Evolutionary conservation across 2,329 filamentous ascomycete genomes (phyloP).

Genomic region (Paramyrothecium sp.): DNA sequence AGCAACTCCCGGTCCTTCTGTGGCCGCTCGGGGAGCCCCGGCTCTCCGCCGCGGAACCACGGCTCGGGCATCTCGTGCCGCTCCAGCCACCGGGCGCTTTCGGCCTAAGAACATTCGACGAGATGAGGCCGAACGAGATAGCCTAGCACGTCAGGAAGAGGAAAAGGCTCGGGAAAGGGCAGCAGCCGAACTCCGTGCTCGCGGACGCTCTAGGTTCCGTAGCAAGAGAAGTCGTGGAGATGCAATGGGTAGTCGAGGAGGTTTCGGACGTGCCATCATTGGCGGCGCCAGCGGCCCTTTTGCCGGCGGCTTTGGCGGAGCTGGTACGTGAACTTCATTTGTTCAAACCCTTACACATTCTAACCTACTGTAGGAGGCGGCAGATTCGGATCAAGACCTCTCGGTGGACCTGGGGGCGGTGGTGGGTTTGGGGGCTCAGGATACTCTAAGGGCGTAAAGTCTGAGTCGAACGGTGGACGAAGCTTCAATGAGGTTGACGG

Average conservation of each 20-base stretch:
- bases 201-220: slow-evolving; percentile 37
- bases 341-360: slow-evolving; percentile 1
- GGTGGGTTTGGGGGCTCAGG: slow-evolving; percentile 22
- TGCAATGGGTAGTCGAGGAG: slow-evolving; percentile 40
- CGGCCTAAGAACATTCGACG: slow-evolving; percentile 47
- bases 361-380: slow-evolving; percentile 20
- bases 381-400: slow-evolving; percentile 22
- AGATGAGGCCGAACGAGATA: slow-evolving; percentile 49
- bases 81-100: slow-evolving; percentile 37
- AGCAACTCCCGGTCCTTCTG: slow-evolving; percentile 11
- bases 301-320: slow-evolving; percentile 26
- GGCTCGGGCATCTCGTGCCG: slow-evolving; percentile 31
- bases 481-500: slow-evolving; percentile 35
- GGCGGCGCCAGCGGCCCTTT: slow-evolving; percentile 38
- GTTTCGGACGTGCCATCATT: slow-evolving; percentile 28
- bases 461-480: slow-evolving; percentile 3
- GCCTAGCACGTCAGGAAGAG: slow-evolving; percentile 41
- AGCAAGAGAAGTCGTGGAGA: slow-evolving; percentile 43
- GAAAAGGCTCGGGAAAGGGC: slow-evolving; percentile 39
- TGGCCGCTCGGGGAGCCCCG: slow-evolving; percentile 18
- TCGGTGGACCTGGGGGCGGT: slow-evolving; percentile 24
- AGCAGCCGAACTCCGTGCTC: slow-evolving; percentile 35
- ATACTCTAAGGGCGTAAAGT: slow-evolving; percentile 20
- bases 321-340: slow-evolving; percentile 9
- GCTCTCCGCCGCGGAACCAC: slow-evolving; percentile 29